Conservation (phyloP, 1,284 basidiomycete genomes). For the Apiotrichum gamsii region DNA sequence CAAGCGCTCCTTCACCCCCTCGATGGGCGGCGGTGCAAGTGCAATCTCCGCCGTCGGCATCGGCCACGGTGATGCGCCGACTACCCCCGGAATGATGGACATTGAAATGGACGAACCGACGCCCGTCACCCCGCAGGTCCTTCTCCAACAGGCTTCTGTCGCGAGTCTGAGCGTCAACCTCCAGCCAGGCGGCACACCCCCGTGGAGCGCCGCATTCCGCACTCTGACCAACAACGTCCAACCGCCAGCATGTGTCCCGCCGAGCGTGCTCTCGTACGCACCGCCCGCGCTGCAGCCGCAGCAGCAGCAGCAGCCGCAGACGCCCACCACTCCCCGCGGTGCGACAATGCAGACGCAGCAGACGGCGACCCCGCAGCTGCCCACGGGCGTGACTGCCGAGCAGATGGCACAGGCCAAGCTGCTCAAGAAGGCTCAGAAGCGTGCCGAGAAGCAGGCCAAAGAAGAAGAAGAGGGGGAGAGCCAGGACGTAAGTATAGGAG, state of each 20-base stretch:
- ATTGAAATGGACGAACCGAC: constrained; percentile 45
- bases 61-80: constrained; percentile 39
- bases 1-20: constrained; percentile 1
- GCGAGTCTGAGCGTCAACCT: constrained; percentile 8
- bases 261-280: constrained; percentile 41
- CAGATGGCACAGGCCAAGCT: constrained; percentile 31
- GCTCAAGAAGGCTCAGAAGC: constrained; percentile 34
- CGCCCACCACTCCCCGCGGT: constrained; percentile 19
- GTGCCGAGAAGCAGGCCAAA: constrained; percentile 33
- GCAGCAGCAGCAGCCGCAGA: constrained; percentile 22
- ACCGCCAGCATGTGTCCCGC: constrained; percentile 36
- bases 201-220: constrained; percentile 37
- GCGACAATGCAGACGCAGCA: not conserved
- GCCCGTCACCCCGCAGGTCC: constrained; percentile 12
- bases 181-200: constrained; percentile 10
- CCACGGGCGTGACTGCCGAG: constrained; percentile 21
- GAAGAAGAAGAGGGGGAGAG: constrained; percentile 29
- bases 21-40: too few relatives aligned
- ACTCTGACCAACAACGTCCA: constrained; percentile 14
- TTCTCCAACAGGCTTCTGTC: constrained; percentile 14
- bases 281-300: constrained; percentile 23
- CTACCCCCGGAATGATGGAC: constrained; percentile 49
- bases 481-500: constrained; percentile 13
- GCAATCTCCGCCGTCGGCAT: too few relatives aligned
- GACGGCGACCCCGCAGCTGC: too few relatives aligned